Percentiles rank a stretch among this genome's conserved stretches.
Conservation (phyloP, 2,329 filamentous ascomycete genomes). For the Penicillium sp. region DNA sequence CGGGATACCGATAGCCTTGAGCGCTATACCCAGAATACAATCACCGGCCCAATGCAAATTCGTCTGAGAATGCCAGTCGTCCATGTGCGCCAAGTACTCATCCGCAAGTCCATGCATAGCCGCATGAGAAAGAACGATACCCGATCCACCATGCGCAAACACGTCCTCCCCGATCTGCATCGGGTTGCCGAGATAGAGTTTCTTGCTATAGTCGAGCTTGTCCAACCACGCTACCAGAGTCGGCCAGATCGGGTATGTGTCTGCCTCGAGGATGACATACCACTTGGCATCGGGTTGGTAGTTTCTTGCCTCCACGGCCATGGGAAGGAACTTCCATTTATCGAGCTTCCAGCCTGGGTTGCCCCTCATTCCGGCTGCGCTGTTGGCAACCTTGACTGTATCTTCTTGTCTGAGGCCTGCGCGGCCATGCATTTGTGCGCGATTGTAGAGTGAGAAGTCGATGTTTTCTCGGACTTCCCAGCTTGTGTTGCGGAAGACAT, state of each 20-base stretch:
- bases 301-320: conserved; percentile 50
- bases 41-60: conserved; percentile 47
- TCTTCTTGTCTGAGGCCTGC: conserved; percentile 32
- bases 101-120: conserved; percentile 46
- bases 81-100: conserved; percentile 39
- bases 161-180: conserved; percentile 47
- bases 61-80: conserved; percentile 46
- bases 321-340: conserved; percentile 58
- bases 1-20: conserved; percentile 42
- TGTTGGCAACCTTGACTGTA: conserved; percentile 30
- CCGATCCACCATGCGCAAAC: conserved; percentile 53
- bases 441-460: conserved; percentile 38
- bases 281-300: conserved; percentile 51
- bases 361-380: conserved; percentile 34
- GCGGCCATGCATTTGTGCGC: conserved; percentile 42
- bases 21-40: conserved; percentile 46
- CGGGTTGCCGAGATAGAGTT: conserved; percentile 53
- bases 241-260: conserved; percentile 56
- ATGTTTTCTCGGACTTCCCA: conserved; percentile 9
- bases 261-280: conserved; percentile 59
- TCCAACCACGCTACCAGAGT: conserved; percentile 54
- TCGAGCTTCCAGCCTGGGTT: conserved; percentile 51
- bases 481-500: conserved; percentile 50
- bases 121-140: conserved; percentile 50
- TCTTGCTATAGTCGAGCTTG: conserved; percentile 45